Evolutionary conservation across 169 alveolate genomes (phyloP), one percentile per base, ranked within the genome.

Genomic region (Plasmodium sp.): DNA sequence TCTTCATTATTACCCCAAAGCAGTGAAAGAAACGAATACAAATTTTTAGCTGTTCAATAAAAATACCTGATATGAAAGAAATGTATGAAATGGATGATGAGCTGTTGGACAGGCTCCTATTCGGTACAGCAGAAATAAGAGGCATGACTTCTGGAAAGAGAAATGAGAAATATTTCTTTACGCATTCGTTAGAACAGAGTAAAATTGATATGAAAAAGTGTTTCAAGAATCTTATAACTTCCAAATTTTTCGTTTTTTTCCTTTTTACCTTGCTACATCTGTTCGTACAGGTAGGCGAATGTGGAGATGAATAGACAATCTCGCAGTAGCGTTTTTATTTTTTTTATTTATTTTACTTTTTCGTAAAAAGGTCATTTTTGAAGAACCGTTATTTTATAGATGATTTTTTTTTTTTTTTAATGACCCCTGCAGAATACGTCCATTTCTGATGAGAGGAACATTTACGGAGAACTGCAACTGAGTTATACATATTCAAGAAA

Each of bases 241-340:
- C 27, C 4, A 80, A 33, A 45, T 0, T 14, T 80, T 80, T 80
- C 31, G 4, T 80, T 80, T 80, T 80, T 39, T 80, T 62, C 45
- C 34, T 80, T 43, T 5, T n/a, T 80, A 43, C 27, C 22, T 9
- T 80, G 84, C 34, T 80, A 80, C 71, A 80, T 43, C 27, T 80
- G 41, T 39, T 80, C 58, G 9, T 33, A 80, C 84, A 80, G 22
- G 84, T 80, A 80, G n/a, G 71, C n/a, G 58, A 80, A 80, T 39
- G 9, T 16, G 71, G 4, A 31, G 16, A 77, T 33, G 3, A 67
- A 67, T 18, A 27, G 27, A 22, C 77, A 67, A 18, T 22, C 16
- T 67, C 12, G 7, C 77, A 18, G n/a, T 67, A 67, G 1, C 1
- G 1, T 67, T 67, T 67, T 27, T 62, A 22, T 18, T 62, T 22